These are phyloP conservation scores for Aspergillus leporis DNA, from an alignment of 495 filamentous ascomycete species.

Conservation along the genomic window DNA sequence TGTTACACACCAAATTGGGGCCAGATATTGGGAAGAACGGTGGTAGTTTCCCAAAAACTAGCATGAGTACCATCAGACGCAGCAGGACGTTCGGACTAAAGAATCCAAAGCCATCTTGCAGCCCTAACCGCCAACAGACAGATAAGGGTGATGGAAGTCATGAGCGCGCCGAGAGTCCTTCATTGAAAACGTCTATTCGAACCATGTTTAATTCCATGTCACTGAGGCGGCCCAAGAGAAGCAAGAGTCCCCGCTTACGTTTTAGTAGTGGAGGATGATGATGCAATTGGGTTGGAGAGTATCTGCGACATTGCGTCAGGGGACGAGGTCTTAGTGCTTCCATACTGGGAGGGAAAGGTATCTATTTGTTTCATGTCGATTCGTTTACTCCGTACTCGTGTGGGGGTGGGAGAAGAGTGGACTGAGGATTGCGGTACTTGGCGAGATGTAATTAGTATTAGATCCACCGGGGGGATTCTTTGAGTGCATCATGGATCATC, in stretches of 20 bases:
- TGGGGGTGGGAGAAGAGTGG: neutral
- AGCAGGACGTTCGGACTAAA: constrained; percentile 16
- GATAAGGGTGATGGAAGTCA: constrained; percentile 7
- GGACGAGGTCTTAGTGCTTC: neutral
- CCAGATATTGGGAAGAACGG: neutral
- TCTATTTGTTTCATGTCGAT: constrained; percentile 14
- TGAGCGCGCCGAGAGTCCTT: constrained; percentile 7
- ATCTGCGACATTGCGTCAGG: constrained; percentile 16
- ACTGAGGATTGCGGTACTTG: constrained; percentile 14
- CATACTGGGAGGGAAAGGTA: neutral
- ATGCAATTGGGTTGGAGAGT: constrained; percentile 16
- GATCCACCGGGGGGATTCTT: neutral
- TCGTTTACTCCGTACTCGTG: neutral
- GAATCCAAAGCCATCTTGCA: constrained; percentile 3
- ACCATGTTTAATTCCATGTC: constrained; percentile 26
- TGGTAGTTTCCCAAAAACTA: neutral
- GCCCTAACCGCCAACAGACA: neutral
- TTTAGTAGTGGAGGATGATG: constrained; percentile 13
- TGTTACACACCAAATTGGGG: neutral
- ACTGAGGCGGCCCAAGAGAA: constrained; percentile 12
- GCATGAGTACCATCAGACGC: constrained; percentile 6
- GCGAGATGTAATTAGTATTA: constrained; percentile 21
- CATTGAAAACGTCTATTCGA: constrained; percentile 20
- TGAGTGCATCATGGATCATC: constrained; percentile 1
- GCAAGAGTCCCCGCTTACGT: constrained; percentile 3